These are phyloP conservation scores for Ruellia speciosa DNA, from an alignment of 305 asterid genomes.

Conservation along the genomic window DNA sequence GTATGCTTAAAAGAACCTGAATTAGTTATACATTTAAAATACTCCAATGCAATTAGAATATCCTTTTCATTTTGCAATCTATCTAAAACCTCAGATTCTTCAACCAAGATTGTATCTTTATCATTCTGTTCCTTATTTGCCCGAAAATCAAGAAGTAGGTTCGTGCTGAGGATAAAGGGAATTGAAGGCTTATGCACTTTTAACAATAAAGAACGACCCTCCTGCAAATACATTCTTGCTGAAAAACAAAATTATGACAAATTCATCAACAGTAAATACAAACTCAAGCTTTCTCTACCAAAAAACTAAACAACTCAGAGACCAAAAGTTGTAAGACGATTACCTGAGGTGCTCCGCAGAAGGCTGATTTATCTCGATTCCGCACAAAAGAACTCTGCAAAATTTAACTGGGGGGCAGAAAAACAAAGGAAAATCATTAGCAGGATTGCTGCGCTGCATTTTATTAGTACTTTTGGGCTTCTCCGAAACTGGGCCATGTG, in stretches of 20 bases:
- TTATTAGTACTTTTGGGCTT: no score
- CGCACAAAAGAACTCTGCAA: no score
- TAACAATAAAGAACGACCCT: slow-evolving; percentile 55
- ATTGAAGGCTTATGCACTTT: slow-evolving; percentile 50
- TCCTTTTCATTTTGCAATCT: slow-evolving; percentile 46
- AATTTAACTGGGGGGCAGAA: no score
- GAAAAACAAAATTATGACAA: neutral
- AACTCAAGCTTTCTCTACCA: no score
- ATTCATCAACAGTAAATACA: no score
- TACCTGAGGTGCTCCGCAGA: no score
- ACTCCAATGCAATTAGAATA: slow-evolving; percentile 42
- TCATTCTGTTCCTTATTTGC: slow-evolving; percentile 20
- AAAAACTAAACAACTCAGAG: no score
- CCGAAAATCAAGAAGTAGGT: slow-evolving; percentile 26
- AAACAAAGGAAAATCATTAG: no score
- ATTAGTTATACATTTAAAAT: slow-evolving; percentile 53
- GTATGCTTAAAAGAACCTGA: slow-evolving; percentile 67
- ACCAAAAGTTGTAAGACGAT: no score
- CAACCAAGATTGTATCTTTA: slow-evolving; percentile 27
- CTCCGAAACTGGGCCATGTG: no score
- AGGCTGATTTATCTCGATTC: no score
- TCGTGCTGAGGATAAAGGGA: slow-evolving; percentile 54
- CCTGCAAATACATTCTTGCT: slow-evolving; percentile 51
- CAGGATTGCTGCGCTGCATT: no score
- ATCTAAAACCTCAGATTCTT: slow-evolving; percentile 55